Percentiles rank a stretch among this genome's conserved stretches.
phyloP scores from a whole-genome alignment of 805 yeast genomes.

The Metschnikowia amazonensis region DNA sequence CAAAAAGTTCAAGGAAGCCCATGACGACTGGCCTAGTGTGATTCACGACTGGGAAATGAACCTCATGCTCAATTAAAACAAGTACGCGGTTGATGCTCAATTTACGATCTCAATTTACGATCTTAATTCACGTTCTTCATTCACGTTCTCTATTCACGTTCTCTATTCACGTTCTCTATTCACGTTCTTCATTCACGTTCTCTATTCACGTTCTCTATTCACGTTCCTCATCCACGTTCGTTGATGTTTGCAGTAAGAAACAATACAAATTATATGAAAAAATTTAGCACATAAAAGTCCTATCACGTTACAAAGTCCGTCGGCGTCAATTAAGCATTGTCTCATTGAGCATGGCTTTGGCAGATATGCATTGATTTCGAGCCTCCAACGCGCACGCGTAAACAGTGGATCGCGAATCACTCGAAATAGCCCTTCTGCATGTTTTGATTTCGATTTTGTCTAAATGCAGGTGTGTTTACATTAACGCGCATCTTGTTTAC shows the following conservation, averaged over 20 bases:
- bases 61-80: slow-evolving; percentile 55
- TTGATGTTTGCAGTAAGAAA: neutral
- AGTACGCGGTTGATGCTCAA: neutral
- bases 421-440: neutral
- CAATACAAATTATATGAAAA: neutral
- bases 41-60: slow-evolving; percentile 83
- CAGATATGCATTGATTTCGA: neutral
- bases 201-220: neutral
- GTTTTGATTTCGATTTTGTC: too few species aligned
- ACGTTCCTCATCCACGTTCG: neutral
- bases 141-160: neutral
- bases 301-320: neutral
- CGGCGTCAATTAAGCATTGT: neutral
- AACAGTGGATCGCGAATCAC: neutral
- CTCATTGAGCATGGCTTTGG: neutral
- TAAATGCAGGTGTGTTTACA: slow-evolving; percentile 2
- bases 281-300: neutral
- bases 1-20: slow-evolving; percentile 52
- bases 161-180: neutral
- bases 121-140: too few species aligned
- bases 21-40: slow-evolving; percentile 75
- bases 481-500: slow-evolving; percentile 3
- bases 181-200: neutral
- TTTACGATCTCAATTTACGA: neutral
- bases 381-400: neutral